Conservation (phyloP, 495 filamentous ascomycete genomes). For the Xylaria sp. region DNA sequence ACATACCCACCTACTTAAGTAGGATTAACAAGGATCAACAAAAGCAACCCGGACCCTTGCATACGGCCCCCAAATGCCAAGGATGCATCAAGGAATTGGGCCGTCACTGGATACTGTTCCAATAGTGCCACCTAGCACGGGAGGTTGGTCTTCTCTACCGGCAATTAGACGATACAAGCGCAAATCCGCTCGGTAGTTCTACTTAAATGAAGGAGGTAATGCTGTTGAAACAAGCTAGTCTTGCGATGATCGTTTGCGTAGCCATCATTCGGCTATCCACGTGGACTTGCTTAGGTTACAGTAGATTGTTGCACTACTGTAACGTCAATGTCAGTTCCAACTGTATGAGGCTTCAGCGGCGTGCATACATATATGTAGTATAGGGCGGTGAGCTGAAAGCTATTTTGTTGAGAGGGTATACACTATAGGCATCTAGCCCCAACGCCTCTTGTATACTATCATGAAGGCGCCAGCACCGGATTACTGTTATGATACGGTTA, state of each 20-base stretch:
- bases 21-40: background rate
- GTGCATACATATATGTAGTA: background rate
- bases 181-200: background rate
- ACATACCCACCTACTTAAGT: no score
- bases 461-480: background rate
- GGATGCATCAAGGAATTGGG: background rate
- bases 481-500: background rate
- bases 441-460: background rate
- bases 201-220: background rate
- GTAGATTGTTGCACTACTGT: background rate
- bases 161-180: background rate
- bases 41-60: background rate
- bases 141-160: background rate
- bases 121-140: background rate
- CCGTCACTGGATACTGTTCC: background rate
- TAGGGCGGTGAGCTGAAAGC: background rate
- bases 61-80: slow-evolving; percentile 1
- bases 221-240: slow-evolving; percentile 1
- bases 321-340: background rate
- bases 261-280: background rate
- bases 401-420: background rate
- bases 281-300: no score
- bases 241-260: background rate
- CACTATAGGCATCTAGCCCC: background rate
- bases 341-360: background rate